phyloP scores from a whole-genome alignment of 2,329 filamentous ascomycete species.

The Aureobasidium namibiae region DNA sequence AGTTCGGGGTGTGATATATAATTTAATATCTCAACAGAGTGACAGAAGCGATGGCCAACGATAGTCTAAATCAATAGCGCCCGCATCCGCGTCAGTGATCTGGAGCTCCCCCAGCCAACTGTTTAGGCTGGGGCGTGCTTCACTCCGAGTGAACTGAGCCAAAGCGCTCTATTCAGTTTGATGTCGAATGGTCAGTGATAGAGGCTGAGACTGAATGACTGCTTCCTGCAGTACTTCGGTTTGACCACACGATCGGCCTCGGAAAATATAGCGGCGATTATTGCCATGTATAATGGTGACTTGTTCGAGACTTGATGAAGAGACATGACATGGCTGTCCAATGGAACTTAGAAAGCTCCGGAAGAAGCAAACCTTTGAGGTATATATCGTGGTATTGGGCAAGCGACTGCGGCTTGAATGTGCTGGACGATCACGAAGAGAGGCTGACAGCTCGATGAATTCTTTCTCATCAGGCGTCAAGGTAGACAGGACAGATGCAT shows the following conservation, averaged over 20 bases:
- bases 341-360: not conserved
- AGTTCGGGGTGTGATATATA: not conserved
- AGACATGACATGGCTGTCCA: not conserved
- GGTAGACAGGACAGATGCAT: not conserved
- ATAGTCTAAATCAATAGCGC: conserved; percentile 5
- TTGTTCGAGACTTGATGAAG: not conserved
- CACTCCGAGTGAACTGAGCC: not conserved
- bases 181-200: not conserved
- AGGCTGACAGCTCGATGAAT: not conserved
- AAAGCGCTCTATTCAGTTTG: not conserved
- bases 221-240: too few relatives aligned
- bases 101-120: conserved; percentile 12
- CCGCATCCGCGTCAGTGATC: conserved; percentile 12
- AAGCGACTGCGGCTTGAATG: not conserved
- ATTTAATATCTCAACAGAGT: not conserved
- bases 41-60: not conserved
- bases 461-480: not conserved
- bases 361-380: not conserved
- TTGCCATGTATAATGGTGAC: not conserved
- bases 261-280: not conserved
- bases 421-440: not conserved
- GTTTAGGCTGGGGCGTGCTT: conserved; percentile 5
- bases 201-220: not conserved
- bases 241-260: too few relatives aligned
- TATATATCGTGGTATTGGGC: not conserved